Evolutionary conservation across 441 rosid genomes (phyloP), one percentile per base, ranked within the genome.

Genomic region (Codiaeum variegatum): DNA sequence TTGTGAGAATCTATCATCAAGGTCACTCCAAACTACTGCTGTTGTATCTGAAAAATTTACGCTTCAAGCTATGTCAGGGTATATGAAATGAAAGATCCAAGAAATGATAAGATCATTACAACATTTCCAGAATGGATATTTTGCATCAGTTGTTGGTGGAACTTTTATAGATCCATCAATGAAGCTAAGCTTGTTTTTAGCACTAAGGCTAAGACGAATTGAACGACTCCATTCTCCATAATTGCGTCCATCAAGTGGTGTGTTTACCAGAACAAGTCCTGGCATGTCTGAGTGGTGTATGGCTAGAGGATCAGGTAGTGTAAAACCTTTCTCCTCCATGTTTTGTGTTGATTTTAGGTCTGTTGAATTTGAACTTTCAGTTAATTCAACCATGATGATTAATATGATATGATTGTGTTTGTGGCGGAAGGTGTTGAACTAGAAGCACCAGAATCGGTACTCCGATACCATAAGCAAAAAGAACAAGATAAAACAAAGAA

Each of bases 51-150:
- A 42, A 11, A 24, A 64, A 3, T 63, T 49, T 0, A 73, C 9
- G 21, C 49, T 66, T 2, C 19, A 31, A 28, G 71, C 46, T 23
- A 55, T 73, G 2, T 52, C 55, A 3, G 13, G 55, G 3, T 42
- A 7, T 10, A 72, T 34, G n/a, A 31, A 55, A 38, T 73, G 2
- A 0, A 64, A 15, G 2, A 72, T 62, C 75, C 62, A 72, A 0
- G 61, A 64, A 3, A 65, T 34, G 1, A 73, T 65, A 31, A 74
- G 40, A 44, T 31, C 29, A 15, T 67, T 74, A 32, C 49, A 74
- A 0, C 60, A 8, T 26, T 42, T 3, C 72, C 60, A 67, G 1
- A 18, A 18, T 15, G 15, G 16, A 3, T 9, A 64, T 13, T 0
- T 21, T 0, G 16, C 10, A 54, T 65, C 55, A 1, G 21, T 58